phyloP scores from a whole-genome alignment of 805 yeast genomes.

The Candida fluviatilis region DNA sequence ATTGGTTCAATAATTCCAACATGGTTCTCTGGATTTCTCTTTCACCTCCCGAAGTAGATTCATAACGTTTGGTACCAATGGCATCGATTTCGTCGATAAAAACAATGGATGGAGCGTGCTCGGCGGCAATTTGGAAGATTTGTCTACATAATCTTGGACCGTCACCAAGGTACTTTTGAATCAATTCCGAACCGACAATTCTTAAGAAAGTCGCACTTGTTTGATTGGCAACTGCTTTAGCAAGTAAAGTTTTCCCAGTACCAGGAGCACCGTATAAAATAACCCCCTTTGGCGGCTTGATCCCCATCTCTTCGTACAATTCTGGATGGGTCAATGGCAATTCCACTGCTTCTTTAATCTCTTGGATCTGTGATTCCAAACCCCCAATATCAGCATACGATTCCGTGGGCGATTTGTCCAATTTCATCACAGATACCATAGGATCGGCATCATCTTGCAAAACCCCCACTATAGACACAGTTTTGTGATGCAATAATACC shows the following conservation, averaged over 20 bases:
- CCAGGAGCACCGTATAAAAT: slow-evolving; percentile 97
- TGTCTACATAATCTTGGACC: slow-evolving; percentile 95
- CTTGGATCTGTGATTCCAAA: slow-evolving; percentile 91
- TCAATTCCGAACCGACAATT: slow-evolving; percentile 94
- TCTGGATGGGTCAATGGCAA: slow-evolving; percentile 96
- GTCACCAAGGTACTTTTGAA: slow-evolving; percentile 95
- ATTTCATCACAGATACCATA: slow-evolving; percentile 94
- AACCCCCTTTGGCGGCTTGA: slow-evolving; percentile 97
- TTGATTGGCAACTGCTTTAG: slow-evolving; percentile 97
- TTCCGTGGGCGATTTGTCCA: slow-evolving; percentile 96
- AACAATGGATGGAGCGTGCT: slow-evolving; percentile 96
- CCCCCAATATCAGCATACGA: slow-evolving; percentile 98
- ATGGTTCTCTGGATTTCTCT: slow-evolving; percentile 96
- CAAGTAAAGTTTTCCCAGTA: slow-evolving; percentile 92
- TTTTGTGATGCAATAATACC: slow-evolving; percentile 90
- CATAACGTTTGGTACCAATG: slow-evolving; percentile 97
- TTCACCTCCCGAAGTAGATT: slow-evolving; percentile 96
- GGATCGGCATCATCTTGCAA: slow-evolving; percentile 97
- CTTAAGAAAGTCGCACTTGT: slow-evolving; percentile 94
- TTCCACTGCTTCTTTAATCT: slow-evolving; percentile 95
- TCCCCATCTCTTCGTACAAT: slow-evolving; percentile 96
- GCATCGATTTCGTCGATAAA: slow-evolving; percentile 99
- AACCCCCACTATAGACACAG: slow-evolving; percentile 97
- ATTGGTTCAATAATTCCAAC: slow-evolving; percentile 91
- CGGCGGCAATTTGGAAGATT: slow-evolving; percentile 93